phyloP scores from a whole-genome alignment of 2,329 filamentous ascomycete species.

The Cordyceps tenuipes region DNA sequence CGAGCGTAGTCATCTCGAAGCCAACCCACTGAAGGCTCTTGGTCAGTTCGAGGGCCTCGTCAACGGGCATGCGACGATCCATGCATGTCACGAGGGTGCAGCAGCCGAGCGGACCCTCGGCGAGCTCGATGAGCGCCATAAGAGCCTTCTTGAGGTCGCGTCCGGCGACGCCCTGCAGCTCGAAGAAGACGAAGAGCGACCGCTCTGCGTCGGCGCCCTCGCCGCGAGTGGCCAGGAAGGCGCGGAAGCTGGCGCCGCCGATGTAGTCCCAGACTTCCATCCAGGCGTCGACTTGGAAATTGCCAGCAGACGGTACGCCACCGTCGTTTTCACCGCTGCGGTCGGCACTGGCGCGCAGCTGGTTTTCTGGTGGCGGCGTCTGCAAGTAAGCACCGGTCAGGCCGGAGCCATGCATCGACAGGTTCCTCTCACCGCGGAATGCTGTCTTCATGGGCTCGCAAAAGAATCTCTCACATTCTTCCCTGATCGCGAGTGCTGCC shows the following conservation, averaged over 20 bases:
- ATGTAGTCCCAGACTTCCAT: conserved; percentile 80
- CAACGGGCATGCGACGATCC: conserved; percentile 57
- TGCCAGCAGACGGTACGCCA: conserved; percentile 18
- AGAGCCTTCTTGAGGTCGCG: conserved; percentile 84
- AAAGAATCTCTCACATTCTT: conserved; percentile 99
- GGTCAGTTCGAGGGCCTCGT: conserved; percentile 58
- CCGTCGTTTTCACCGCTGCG: not conserved
- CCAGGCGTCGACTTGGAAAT: conserved; percentile 49
- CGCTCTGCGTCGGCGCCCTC: conserved; percentile 46
- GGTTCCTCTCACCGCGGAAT: conserved; percentile 92
- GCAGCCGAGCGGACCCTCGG: conserved; percentile 67
- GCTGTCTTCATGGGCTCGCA: conserved; percentile 88
- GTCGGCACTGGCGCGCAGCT: conserved; percentile 28
- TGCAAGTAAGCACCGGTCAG: conserved; percentile 64
- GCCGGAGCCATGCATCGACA: conserved; percentile 70
- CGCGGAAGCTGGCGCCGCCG: conserved; percentile 75
- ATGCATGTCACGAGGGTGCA: conserved; percentile 72
- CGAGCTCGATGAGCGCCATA: conserved; percentile 84
- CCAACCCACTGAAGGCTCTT: conserved; percentile 90
- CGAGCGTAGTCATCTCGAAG: conserved; percentile 73
- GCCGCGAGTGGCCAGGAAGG: conserved; percentile 61
- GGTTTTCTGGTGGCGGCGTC: conserved; percentile 46
- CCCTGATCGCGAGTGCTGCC: conserved; percentile 93
- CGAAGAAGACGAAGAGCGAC: conserved; percentile 83
- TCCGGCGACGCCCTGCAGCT: conserved; percentile 56